These are phyloP conservation scores for Verbena officinalis DNA, from an alignment of 257 asterid species.

Conservation along the genomic window DNA sequence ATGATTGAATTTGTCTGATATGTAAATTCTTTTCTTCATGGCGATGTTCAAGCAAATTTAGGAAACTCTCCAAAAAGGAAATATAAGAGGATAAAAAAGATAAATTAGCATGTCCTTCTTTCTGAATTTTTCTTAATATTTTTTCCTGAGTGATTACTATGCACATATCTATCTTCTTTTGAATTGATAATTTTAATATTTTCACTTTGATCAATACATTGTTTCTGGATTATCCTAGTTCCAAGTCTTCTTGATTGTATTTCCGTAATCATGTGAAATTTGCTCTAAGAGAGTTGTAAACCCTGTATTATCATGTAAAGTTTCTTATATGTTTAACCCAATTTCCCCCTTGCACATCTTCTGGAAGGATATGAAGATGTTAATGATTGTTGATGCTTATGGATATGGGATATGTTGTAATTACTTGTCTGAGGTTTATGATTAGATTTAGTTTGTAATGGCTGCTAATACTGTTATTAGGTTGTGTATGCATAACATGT, in stretches of 20 bases:
- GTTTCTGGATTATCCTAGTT: not conserved
- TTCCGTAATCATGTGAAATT: constrained; percentile 8
- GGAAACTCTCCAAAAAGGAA: constrained; percentile 4
- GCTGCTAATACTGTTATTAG: not conserved
- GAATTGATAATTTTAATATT: constrained; percentile 1
- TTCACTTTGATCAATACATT: constrained; percentile 10
- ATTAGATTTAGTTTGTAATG: constrained; percentile 14
- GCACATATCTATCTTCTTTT: constrained; percentile 3
- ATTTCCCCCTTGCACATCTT: constrained; percentile 13
- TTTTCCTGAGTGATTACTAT: constrained; percentile 6
- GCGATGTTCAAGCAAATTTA: constrained; percentile 20
- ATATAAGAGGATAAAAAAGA: too few species aligned
- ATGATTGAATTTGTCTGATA: constrained; percentile 23
- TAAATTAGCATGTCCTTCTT: not conserved
- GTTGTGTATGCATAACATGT: not conserved
- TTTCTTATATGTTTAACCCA: not conserved
- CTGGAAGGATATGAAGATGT: constrained; percentile 19
- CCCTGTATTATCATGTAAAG: constrained; percentile 9
- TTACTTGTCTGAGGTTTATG: constrained; percentile 7
- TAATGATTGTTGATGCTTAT: constrained; percentile 14
- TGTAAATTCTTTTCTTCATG: not conserved
- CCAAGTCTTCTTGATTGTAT: not conserved
- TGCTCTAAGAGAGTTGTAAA: not conserved
- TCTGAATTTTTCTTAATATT: too few species aligned
- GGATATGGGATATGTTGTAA: constrained; percentile 1